Evolutionary conservation across 2,329 filamentous ascomycete genomes (phyloP).

Genomic region (Rutstroemia sp.): DNA sequence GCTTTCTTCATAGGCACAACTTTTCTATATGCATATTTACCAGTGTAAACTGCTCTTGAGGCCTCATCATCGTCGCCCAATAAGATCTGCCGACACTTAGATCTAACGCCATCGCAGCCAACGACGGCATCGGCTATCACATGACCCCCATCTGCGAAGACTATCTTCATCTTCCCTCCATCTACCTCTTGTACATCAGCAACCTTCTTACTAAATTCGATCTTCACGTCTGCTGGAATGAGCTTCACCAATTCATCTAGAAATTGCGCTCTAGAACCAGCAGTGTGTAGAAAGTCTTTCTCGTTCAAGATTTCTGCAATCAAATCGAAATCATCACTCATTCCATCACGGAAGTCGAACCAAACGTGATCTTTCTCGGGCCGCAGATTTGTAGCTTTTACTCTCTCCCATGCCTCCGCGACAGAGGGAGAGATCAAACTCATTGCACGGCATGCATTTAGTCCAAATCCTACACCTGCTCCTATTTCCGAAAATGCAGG

Average conservation of each 20-base stretch:
- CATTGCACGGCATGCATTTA: constrained; percentile 37
- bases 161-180: no score
- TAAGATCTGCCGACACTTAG: no score
- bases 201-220: constrained; percentile 25
- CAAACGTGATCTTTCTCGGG: no score
- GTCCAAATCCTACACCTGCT: constrained; percentile 18
- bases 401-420: no score
- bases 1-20: constrained; percentile 53
- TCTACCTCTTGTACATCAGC: constrained; percentile 27
- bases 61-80: constrained; percentile 6
- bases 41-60: constrained; percentile 35
- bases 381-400: no score
- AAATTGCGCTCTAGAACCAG: not conserved
- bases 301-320: no score
- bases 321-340: no score
- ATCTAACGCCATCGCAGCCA: no score
- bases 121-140: no score
- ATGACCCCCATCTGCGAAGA: no score
- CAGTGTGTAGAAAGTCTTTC: no score
- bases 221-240: constrained; percentile 8
- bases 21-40: constrained; percentile 55
- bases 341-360: no score
- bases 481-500: constrained; percentile 19
- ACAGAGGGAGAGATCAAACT: constrained; percentile 24
- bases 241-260: not conserved